A percentile compares a stretch with the other conserved stretches of the same genome.
phyloP scores from a whole-genome alignment of 2,329 filamentous ascomycete species.

The Knoxdaviesia capensis region DNA sequence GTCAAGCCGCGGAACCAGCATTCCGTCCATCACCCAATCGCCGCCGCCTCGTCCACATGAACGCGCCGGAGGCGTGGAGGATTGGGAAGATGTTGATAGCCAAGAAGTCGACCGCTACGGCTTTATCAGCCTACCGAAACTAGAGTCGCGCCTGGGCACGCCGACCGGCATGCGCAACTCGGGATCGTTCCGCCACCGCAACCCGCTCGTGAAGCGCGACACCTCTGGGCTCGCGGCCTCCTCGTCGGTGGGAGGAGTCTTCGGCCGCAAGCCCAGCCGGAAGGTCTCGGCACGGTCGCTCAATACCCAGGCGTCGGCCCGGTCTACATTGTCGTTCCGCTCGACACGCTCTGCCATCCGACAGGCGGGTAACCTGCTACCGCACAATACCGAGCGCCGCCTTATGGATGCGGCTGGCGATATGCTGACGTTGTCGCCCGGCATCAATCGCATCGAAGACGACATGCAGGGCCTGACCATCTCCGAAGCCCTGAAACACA shows the following conservation, averaged over 20 bases:
- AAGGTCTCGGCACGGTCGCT: conserved; percentile 38
- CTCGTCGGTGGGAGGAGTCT: conserved; percentile 5
- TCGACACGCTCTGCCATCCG: conserved; percentile 35
- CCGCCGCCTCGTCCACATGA: conserved; percentile 12
- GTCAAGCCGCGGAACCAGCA: conserved; percentile 4
- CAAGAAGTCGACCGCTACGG: conserved; percentile 47
- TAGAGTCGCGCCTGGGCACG: conserved; percentile 18
- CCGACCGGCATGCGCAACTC: conserved; percentile 13
- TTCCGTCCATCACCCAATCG: too few relatives aligned
- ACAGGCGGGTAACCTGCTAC: conserved; percentile 36
- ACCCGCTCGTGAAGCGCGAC: conserved; percentile 16
- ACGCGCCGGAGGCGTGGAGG: conserved; percentile 38
- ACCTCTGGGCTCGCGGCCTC: conserved; percentile 14
- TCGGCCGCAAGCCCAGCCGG: conserved; percentile 24
- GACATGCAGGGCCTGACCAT: conserved; percentile 31
- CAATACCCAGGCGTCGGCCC: conserved; percentile 32
- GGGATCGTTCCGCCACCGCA: conserved; percentile 15
- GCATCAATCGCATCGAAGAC: conserved; percentile 32
- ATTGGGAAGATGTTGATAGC: conserved; percentile 44
- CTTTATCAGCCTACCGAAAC: conserved; percentile 31
- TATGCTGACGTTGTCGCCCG: conserved; percentile 41
- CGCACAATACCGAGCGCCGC: conserved; percentile 38
- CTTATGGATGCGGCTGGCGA: conserved; percentile 47
- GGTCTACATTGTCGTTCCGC: conserved; percentile 28
- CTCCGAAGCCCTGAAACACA: conserved; percentile 35